Evolutionary conservation across 2,329 filamentous ascomycete species (phyloP), one percentile per base, ranked within the genome.

Genomic region (Grosmannia serpens): DNA sequence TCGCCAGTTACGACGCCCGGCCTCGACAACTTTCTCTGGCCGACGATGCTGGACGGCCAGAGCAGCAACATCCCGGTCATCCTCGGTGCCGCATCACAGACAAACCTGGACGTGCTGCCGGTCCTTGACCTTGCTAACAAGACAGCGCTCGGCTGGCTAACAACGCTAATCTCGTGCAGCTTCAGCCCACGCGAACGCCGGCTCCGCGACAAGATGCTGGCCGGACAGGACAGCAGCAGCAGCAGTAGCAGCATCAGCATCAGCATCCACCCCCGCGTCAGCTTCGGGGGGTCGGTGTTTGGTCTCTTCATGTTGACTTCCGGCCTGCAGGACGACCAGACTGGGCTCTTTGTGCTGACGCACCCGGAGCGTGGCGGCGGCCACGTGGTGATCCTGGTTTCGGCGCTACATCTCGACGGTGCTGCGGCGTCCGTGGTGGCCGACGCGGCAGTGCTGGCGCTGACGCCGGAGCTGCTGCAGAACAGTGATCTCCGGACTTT

Each of bases 261-360:
- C 15, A 20, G 17, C 38, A 41, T 8, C n/a, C 47, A 66, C 0
- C 58, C 67, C 4, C 70, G 75, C 0, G 64, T 76, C 55, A 74
- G 76, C 63, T 75, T 80, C 65, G 79, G 79, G 61, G 74, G 78
- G 59, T 74, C 75, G 0, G 57, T 80, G 13, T 75, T 75, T 59
- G 73, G 72, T 38, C 73, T 80, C 64, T 75, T 77, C 62, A 75
- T 74, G 72, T 60, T 76, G 27, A 65, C 71, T 4, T 71, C 75
- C 0, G 77, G 77, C 2, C 66, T 77, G 4, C 74, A 78, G 50
- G 75, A 73, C 7, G 70, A 69, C 0, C 71, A 75, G 58, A 76
- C 74, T 0, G 72, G 73, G 2, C 63, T 78, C 4, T 78, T 79
- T 60, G 69, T 71, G 2, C 70, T 79, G 24, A 64, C 67, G 13